A percentile compares a stretch with the other conserved stretches of the same genome.
Evolutionary conservation across 225 moss, liverwort and hornwort genomes (phyloP).

Genomic region (Anthoceros angustus): DNA sequence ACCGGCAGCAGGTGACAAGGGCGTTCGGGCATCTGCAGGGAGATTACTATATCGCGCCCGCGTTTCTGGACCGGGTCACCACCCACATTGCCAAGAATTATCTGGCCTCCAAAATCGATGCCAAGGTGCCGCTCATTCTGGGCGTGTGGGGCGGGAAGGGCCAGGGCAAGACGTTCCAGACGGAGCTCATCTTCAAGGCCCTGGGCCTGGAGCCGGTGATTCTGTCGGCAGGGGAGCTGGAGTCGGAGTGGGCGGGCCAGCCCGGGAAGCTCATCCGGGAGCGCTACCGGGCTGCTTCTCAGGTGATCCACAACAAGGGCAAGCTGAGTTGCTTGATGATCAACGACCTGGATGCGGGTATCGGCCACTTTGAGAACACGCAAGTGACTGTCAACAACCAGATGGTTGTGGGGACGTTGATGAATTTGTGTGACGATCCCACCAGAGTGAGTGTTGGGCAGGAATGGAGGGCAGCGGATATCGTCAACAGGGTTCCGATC

Average conservation of each 20-base stretch:
- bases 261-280: conserved; percentile 89
- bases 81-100: conserved; percentile 45
- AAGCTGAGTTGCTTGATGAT: conserved; percentile 97
- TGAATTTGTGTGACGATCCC: conserved; percentile 92
- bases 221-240: conserved; percentile 95
- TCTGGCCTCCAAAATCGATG: conserved; percentile 35
- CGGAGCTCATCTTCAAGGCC: conserved; percentile 84
- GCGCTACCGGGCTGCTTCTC: conserved; percentile 71
- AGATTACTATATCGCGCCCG: conserved; percentile 89
- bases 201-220: conserved; percentile 83
- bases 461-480: conserved; percentile 60
- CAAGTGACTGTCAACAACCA: conserved; percentile 99
- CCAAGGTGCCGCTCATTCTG: conserved; percentile 43
- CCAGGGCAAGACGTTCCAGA: conserved; percentile 93
- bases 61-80: conserved; percentile 42
- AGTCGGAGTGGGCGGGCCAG: conserved; percentile 95
- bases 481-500: conserved; percentile 78
- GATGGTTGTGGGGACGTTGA: conserved; percentile 91
- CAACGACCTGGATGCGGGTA: conserved; percentile 96
- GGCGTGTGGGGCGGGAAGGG: conserved; percentile 97
- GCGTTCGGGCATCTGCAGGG: conserved; percentile 71
- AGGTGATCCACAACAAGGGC: conserved; percentile 73
- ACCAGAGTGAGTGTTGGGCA: conserved; percentile 87
- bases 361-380: conserved; percentile 83
- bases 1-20: conserved; percentile 84